Evolutionary conservation across 352 stramenopile species (phyloP).

Genomic region (Globisporangium middletonii): DNA sequence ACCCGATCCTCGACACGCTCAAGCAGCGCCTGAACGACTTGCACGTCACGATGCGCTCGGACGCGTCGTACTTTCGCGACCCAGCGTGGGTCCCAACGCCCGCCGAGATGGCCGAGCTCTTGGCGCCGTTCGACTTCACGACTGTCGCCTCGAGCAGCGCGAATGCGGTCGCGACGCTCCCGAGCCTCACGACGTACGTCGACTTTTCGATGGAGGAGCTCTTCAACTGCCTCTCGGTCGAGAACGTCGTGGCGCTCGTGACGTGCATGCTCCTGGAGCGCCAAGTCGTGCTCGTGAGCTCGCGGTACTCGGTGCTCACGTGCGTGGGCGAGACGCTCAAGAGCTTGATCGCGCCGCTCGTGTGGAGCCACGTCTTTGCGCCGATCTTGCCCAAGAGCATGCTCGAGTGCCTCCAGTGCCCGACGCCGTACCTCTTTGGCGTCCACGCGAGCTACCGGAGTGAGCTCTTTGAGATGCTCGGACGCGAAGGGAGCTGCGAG

Average conservation of each 20-base stretch:
- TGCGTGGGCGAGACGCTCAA: conserved; percentile 75
- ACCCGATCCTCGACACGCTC: conserved; percentile 75
- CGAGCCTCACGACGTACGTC: conserved; percentile 50
- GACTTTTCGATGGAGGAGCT: conserved; percentile 83
- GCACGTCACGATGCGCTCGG: conserved; percentile 49
- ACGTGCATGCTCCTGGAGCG: conserved; percentile 72
- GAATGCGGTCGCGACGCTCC: conserved; percentile 20
- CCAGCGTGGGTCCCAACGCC: conserved; percentile 50
- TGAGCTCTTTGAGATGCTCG: conserved; percentile 69
- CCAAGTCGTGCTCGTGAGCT: conserved; percentile 76
- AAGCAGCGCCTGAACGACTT: conserved; percentile 63
- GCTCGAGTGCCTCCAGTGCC: conserved; percentile 79
- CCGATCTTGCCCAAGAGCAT: conserved; percentile 77
- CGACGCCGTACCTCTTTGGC: conserved; percentile 84
- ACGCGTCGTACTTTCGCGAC: conserved; percentile 47
- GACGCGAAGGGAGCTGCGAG: conserved; percentile 64
- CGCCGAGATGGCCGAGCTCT: conserved; percentile 51
- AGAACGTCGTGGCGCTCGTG: conserved; percentile 62
- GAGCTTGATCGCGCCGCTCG: conserved; percentile 63
- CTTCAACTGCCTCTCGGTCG: conserved; percentile 70
- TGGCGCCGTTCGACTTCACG: conserved; percentile 63
- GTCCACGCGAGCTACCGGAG: conserved; percentile 65
- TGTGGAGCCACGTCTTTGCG: conserved; percentile 86
- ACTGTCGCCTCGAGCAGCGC: conserved; percentile 19
- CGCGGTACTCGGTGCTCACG: conserved; percentile 73